Conservation (phyloP, 768 basidiomycete species). For the Kwoniella pini region DNA sequence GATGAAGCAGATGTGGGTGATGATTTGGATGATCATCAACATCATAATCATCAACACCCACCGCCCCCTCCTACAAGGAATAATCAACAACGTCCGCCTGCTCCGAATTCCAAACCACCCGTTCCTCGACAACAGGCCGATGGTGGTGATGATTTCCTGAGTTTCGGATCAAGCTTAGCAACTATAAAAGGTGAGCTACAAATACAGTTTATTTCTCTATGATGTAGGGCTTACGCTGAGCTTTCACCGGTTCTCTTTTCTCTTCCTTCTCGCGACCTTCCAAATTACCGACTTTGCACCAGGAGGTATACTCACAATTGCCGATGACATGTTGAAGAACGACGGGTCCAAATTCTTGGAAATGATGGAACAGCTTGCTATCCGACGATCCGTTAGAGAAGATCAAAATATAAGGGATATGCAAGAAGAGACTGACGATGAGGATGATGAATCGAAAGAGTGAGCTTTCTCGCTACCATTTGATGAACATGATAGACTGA, state of each 20-base stretch:
- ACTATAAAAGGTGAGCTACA: constrained; percentile 60
- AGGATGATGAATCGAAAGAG: constrained; percentile 65
- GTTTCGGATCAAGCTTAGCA: constrained; percentile 77
- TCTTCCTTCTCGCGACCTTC: constrained; percentile 7
- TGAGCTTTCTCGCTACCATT: constrained; percentile 24
- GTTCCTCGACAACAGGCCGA: constrained; percentile 25
- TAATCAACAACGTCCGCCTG: constrained; percentile 27
- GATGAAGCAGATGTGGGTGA: constrained; percentile 47
- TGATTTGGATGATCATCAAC: constrained; percentile 63
- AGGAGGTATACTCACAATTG: constrained; percentile 95
- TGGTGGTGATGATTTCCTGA: constrained; percentile 68
- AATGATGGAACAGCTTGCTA: constrained; percentile 99
- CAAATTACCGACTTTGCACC: constrained; percentile 51
- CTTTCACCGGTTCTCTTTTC: constrained; percentile 28
- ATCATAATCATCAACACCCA: constrained; percentile 57
- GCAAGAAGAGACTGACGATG: constrained; percentile 64
- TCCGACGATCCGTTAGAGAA: constrained; percentile 88
- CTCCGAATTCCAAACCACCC: constrained; percentile 25
- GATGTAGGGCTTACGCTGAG: constrained; percentile 46
- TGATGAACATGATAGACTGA: constrained; percentile 7
- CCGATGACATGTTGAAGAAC: constrained; percentile 97
- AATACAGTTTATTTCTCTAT: neutral
- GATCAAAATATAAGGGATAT: constrained; percentile 68
- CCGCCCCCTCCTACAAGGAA: constrained; percentile 21
- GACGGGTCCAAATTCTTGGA: constrained; percentile 98